Conservation (phyloP, 768 basidiomycete species). For the Tremella fuciformis region DNA sequence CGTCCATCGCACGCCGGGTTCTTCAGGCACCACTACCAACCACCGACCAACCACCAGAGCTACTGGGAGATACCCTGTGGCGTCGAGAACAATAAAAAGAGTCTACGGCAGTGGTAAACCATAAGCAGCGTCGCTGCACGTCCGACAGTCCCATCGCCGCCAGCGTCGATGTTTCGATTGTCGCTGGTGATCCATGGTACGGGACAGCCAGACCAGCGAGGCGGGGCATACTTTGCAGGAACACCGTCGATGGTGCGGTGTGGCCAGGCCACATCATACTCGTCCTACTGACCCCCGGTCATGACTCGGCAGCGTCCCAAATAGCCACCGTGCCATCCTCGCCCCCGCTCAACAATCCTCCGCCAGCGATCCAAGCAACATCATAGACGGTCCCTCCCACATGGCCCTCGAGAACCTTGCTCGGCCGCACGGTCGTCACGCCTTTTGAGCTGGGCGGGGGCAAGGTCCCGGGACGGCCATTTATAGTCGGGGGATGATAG, state of each 20-base stretch:
- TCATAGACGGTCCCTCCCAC: slow-evolving; percentile 42
- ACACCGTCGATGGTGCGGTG: too few species aligned
- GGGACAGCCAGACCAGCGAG: too few species aligned
- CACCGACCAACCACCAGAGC: background rate
- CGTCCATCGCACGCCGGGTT: background rate
- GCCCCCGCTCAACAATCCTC: slow-evolving; percentile 35
- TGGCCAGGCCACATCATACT: too few species aligned
- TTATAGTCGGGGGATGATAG: slow-evolving; percentile 28
- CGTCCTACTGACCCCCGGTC: background rate
- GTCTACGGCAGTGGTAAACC: too few species aligned
- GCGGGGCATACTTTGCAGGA: too few species aligned
- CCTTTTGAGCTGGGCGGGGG: slow-evolving; percentile 9
- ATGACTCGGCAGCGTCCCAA: slow-evolving; percentile 20
- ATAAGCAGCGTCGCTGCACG: too few species aligned
- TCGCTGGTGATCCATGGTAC: too few species aligned
- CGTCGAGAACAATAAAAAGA: too few species aligned
- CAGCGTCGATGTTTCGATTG: too few species aligned
- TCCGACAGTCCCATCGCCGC: too few species aligned
- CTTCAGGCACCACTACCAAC: background rate
- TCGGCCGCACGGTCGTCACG: slow-evolving; percentile 27
- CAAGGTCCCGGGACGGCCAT: background rate
- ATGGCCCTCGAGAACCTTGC: slow-evolving; percentile 34
- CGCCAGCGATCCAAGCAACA: slow-evolving; percentile 33
- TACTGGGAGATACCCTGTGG: too few species aligned
- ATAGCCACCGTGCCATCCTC: slow-evolving; percentile 43